phyloP scores from a whole-genome alignment of 1,284 basidiomycete species.

The Clitocybe nebularis region DNA sequence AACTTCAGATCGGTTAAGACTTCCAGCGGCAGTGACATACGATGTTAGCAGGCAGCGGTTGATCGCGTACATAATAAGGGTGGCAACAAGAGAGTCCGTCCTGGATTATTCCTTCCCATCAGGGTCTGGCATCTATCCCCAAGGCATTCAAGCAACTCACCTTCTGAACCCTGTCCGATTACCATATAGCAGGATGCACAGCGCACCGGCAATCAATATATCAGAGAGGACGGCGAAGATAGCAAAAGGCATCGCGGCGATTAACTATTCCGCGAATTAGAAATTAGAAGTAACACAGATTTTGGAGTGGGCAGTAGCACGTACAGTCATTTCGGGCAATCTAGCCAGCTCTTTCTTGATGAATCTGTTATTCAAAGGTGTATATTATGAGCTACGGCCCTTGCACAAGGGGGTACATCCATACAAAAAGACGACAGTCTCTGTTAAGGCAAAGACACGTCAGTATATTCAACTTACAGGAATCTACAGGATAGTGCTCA shows the following conservation, averaged over 20 bases:
- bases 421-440: conserved; percentile 31
- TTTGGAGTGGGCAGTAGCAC: not conserved
- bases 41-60: conserved; percentile 37
- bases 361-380: no score
- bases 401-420: no score
- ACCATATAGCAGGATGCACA: conserved; percentile 33
- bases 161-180: conserved; percentile 28
- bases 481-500: conserved; percentile 12
- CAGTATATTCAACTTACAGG: not conserved
- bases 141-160: conserved; percentile 16
- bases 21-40: conserved; percentile 17
- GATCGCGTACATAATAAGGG: conserved; percentile 34
- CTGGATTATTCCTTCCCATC: conserved; percentile 16
- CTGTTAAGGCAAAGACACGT: conserved; percentile 16
- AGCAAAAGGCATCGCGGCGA: conserved; percentile 36
- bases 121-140: not conserved
- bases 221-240: conserved; percentile 36
- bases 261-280: conserved; percentile 20
- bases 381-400: no score
- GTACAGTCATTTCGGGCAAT: conserved; percentile 30
- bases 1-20: not conserved
- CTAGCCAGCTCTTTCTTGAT: conserved; percentile 30
- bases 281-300: not conserved
- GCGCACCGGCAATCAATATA: conserved; percentile 29
- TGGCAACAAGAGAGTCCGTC: conserved; percentile 30